A percentile compares a stretch with the other conserved stretches of the same genome.
phyloP scores from a whole-genome alignment of 345 rosid species.

The Dimocarpus longan region DNA sequence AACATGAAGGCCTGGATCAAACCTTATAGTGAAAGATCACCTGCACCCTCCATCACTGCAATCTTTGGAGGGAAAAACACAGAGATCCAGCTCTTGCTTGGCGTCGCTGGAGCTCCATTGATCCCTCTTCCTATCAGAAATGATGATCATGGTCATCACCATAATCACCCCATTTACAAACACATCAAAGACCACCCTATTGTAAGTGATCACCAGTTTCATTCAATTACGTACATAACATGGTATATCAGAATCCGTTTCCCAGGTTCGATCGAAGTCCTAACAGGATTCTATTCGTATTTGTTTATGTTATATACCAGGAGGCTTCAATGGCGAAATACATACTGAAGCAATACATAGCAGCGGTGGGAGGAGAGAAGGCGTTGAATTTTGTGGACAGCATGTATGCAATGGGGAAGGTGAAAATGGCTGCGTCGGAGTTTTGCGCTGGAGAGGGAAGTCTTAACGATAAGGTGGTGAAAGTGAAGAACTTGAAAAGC shows the following conservation, averaged over 20 bases:
- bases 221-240: too few species aligned
- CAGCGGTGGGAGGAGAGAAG: slow-evolving; percentile 85
- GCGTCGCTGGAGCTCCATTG: slow-evolving; percentile 94
- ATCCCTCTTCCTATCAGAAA: slow-evolving; percentile 69
- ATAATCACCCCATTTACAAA: slow-evolving; percentile 34
- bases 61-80: slow-evolving; percentile 64
- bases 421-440: slow-evolving; percentile 85
- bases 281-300: too few species aligned
- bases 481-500: slow-evolving; percentile 46
- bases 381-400: slow-evolving; percentile 65
- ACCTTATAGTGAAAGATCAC: slow-evolving; percentile 36
- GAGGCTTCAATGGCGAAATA: slow-evolving; percentile 90
- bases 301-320: slow-evolving; percentile 29
- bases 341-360: slow-evolving; percentile 88
- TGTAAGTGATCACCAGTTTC: slow-evolving; percentile 39
- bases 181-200: slow-evolving; percentile 63
- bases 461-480: slow-evolving; percentile 45
- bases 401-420: slow-evolving; percentile 95
- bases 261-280: too few species aligned
- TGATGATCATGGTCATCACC: slow-evolving; percentile 24
- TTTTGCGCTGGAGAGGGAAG: slow-evolving; percentile 69
- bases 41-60: slow-evolving; percentile 32
- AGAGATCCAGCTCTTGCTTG: slow-evolving; percentile 90
- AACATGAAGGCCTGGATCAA: slow-evolving; percentile 84
- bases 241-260: too few species aligned